Conservation (phyloP, 2,329 filamentous ascomycete genomes). For the Alternaria postmessia region DNA sequence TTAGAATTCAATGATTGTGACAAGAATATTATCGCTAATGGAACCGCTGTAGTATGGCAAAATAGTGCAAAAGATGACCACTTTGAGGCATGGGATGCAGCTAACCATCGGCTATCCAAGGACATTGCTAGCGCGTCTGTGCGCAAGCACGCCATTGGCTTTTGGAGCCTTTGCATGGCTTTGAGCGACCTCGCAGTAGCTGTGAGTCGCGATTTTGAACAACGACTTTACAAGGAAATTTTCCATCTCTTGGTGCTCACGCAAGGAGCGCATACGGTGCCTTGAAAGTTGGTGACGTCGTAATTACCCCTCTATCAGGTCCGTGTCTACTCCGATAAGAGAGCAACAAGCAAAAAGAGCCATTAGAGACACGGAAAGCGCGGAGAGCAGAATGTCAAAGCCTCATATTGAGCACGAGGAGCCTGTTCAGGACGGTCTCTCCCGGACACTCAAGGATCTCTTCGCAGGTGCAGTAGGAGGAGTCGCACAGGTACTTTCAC, state of each 20-base stretch:
- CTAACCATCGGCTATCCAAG: slow-evolving; percentile 23
- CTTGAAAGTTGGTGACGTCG: slow-evolving; percentile 2
- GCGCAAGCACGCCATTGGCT: slow-evolving; percentile 34
- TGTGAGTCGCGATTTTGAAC: neutral
- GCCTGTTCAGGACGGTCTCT: slow-evolving; percentile 44
- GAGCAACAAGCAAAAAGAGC: slow-evolving; percentile 2
- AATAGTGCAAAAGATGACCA: slow-evolving; percentile 18
- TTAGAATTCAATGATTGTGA: neutral
- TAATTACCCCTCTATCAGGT: slow-evolving; percentile 15
- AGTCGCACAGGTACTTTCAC: slow-evolving; percentile 63
- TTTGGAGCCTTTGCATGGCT: slow-evolving; percentile 4
- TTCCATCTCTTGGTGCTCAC: neutral
- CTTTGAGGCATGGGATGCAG: slow-evolving; percentile 24
- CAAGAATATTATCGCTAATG: neutral
- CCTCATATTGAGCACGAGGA: slow-evolving; percentile 52
- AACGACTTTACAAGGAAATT: neutral
- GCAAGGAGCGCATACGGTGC: slow-evolving; percentile 4
- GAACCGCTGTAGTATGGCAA: neutral
- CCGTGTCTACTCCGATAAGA: slow-evolving; percentile 23
- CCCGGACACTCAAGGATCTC: slow-evolving; percentile 66
- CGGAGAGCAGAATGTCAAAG: slow-evolving; percentile 30
- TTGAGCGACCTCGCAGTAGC: slow-evolving; percentile 4
- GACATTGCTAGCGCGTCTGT: slow-evolving; percentile 25
- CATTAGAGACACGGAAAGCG: slow-evolving; percentile 6
- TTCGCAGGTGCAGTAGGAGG: slow-evolving; percentile 90